A percentile compares a stretch with the other conserved stretches of the same genome.
These are phyloP conservation scores for Debaryomyces udenii DNA, from an alignment of 1,139 yeast genomes.

Conservation along the genomic window DNA sequence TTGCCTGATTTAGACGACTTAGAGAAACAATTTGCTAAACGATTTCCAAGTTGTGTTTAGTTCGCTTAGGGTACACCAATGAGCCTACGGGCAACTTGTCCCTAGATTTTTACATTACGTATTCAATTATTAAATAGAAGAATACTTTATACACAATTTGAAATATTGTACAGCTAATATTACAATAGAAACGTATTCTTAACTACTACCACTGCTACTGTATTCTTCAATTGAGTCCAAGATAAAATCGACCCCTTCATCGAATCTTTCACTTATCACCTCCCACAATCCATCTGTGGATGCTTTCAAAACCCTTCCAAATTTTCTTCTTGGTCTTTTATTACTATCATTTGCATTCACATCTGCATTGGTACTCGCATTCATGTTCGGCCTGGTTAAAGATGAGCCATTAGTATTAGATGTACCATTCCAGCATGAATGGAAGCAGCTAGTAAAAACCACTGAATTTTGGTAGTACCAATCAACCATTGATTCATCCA, in stretches of 20 bases:
- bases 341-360: constrained; percentile 43
- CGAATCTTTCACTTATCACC: constrained; percentile 77
- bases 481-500: constrained; percentile 86
- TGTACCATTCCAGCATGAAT: constrained; percentile 74
- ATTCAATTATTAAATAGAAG: constrained; percentile 6
- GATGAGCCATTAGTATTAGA: constrained; percentile 24
- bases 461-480: constrained; percentile 91
- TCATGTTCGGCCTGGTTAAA: constrained; percentile 21
- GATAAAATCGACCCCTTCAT: constrained; percentile 82
- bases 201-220: constrained; percentile 28
- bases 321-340: constrained; percentile 84
- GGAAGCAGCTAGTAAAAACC: constrained; percentile 72
- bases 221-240: constrained; percentile 70
- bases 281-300: constrained; percentile 75
- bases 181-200: neutral
- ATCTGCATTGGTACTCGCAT: constrained; percentile 18
- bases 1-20: constrained; percentile 59
- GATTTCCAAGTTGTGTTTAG: constrained; percentile 58
- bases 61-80: too few species aligned
- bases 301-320: constrained; percentile 82
- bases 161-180: constrained; percentile 3
- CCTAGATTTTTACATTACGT: too few species aligned
- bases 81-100: too few species aligned
- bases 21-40: constrained; percentile 54
- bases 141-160: neutral